Percentiles rank a stretch among this genome's conserved stretches.
Conservation (phyloP, 768 basidiomycete genomes). For the Hypholoma fasciculare region DNA sequence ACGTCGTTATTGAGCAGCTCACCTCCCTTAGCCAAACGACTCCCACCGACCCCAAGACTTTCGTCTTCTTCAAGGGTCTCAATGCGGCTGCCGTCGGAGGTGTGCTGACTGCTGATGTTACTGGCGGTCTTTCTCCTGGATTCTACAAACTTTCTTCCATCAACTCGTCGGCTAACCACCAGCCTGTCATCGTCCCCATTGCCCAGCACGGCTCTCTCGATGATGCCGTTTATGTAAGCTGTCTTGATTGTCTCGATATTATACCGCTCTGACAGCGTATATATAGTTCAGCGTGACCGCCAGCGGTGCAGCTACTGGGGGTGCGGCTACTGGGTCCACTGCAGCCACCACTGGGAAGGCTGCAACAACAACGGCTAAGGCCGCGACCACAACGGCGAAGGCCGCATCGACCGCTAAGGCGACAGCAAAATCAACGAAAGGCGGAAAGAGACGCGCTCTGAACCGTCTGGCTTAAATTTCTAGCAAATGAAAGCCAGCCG, state of each 20-base stretch:
- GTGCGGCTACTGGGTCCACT: slow-evolving; percentile 1
- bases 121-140: slow-evolving; percentile 56
- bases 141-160: slow-evolving; percentile 62
- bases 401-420: slow-evolving; percentile 6
- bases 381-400: neutral
- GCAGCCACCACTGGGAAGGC: neutral
- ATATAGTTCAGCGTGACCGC: slow-evolving; percentile 24
- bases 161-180: slow-evolving; percentile 59
- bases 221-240: slow-evolving; percentile 59
- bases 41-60: slow-evolving; percentile 49
- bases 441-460: slow-evolving; percentile 3
- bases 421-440: neutral
- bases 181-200: slow-evolving; percentile 56
- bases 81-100: slow-evolving; percentile 48
- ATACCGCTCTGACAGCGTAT: neutral
- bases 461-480: slow-evolving; percentile 3
- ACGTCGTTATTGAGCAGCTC: slow-evolving; percentile 57
- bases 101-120: slow-evolving; percentile 48
- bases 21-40: slow-evolving; percentile 42
- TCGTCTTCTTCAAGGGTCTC: slow-evolving; percentile 62
- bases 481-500: neutral
- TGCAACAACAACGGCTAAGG: neutral
- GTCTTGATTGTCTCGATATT: neutral
- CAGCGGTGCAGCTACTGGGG: slow-evolving; percentile 15
- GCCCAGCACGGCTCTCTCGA: slow-evolving; percentile 64